Conservation (phyloP, 805 yeast species). For the Yarrowia yakushimensis region DNA sequence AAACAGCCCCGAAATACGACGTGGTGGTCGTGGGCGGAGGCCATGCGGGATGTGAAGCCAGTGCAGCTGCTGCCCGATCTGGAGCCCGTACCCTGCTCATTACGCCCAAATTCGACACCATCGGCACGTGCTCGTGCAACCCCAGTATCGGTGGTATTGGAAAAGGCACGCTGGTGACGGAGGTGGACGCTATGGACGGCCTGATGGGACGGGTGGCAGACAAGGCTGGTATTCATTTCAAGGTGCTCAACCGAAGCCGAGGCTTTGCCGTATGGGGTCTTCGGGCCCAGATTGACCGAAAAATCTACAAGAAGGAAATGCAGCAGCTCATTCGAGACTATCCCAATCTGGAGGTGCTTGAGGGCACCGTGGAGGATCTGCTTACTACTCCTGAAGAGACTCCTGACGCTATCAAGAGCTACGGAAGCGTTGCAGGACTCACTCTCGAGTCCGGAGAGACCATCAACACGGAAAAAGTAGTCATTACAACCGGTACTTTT, state of each 20-base stretch:
- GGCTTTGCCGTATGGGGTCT: conserved; percentile 99
- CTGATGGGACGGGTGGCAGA: conserved; percentile 84
- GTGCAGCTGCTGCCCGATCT: conserved; percentile 83
- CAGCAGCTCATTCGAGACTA: conserved; percentile 53
- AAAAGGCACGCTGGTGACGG: conserved; percentile 86
- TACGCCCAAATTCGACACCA: conserved; percentile 69
- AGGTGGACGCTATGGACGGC: conserved; percentile 96
- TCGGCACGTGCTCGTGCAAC: conserved; percentile 95
- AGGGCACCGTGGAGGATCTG: conserved; percentile 82
- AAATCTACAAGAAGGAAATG: conserved; percentile 75
- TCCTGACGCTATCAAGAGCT: conserved; percentile 9
- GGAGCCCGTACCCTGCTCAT: conserved; percentile 69
- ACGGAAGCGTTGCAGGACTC: conserved; percentile 62
- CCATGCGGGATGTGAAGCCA: conserved; percentile 98
- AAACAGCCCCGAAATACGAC: conserved; percentile 40
- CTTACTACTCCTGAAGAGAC: conserved; percentile 39
- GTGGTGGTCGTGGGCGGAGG: conserved; percentile 96
- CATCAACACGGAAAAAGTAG: conserved; percentile 61
- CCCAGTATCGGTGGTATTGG: conserved; percentile 99
- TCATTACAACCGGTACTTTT: conserved; percentile 94
- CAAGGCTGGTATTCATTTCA: conserved; percentile 87
- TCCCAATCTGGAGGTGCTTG: conserved; percentile 54
- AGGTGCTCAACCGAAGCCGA: conserved; percentile 75
- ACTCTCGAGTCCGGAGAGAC: conserved; percentile 64
- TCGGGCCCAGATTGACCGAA: conserved; percentile 90